phyloP scores from a whole-genome alignment of 2,329 filamentous ascomycete species.

The Emericellopsis cladophorae region DNA sequence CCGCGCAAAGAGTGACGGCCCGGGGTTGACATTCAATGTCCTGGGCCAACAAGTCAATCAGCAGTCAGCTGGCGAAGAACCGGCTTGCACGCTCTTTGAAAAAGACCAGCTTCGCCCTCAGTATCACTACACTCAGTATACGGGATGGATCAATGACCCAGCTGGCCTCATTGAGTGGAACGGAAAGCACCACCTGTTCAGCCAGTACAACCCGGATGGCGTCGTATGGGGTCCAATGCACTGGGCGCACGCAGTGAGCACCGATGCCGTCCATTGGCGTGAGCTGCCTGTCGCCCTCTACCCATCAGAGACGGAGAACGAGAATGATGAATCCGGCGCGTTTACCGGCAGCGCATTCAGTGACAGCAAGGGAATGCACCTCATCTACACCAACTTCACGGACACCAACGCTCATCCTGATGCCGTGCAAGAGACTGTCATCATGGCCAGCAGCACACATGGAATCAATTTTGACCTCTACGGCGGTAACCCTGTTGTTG shows the following conservation, averaged over 20 bases:
- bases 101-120: constrained; percentile 11
- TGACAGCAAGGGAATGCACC: constrained; percentile 7
- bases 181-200: constrained; percentile 13
- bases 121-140: constrained; percentile 13
- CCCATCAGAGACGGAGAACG: constrained; percentile 4
- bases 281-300: constrained; percentile 10
- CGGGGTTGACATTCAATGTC: constrained; percentile 11
- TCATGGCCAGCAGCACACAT: constrained; percentile 9
- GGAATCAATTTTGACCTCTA: constrained; percentile 8
- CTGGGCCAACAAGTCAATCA: constrained; percentile 12
- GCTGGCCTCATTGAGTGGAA: constrained; percentile 10
- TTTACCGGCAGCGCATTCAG: constrained; percentile 12
- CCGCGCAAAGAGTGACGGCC: constrained; percentile 10
- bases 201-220: constrained; percentile 10
- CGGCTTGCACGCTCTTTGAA: constrained; percentile 10
- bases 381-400: constrained; percentile 11
- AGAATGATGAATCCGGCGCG: constrained; percentile 8
- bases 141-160: constrained; percentile 16
- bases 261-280: constrained; percentile 12
- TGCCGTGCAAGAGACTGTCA: constrained; percentile 8
- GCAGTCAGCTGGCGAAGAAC: constrained; percentile 7
- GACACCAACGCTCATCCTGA: constrained; percentile 10
- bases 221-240: constrained; percentile 13
- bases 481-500: constrained; percentile 7
- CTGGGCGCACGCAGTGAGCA: constrained; percentile 11